phyloP scores from a whole-genome alignment of 2,329 filamentous ascomycete species.

The Gaeumannomyces sp. region DNA sequence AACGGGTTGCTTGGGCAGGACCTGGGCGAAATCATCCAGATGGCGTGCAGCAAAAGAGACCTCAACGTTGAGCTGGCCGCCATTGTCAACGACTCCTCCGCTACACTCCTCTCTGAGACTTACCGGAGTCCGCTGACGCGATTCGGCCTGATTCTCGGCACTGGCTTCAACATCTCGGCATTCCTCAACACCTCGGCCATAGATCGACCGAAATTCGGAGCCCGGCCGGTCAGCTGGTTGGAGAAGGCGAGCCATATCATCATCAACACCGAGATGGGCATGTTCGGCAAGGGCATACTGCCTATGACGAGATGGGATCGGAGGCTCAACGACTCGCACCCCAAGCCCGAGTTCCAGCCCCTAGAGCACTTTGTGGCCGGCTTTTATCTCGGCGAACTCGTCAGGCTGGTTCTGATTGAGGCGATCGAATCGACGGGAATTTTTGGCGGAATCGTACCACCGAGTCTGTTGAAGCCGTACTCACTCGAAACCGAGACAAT shows the following conservation, averaged over 20 bases:
- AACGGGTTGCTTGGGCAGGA: conserved; percentile 53
- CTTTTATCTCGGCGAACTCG: conserved; percentile 61
- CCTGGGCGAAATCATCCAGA: conserved; percentile 51
- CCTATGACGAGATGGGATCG: conserved; percentile 57
- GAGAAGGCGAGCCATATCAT: conserved; percentile 55
- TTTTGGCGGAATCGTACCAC: conserved; percentile 50
- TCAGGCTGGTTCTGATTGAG: conserved; percentile 51
- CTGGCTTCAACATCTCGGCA: conserved; percentile 60
- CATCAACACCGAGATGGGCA: conserved; percentile 61
- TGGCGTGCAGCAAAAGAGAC: conserved; percentile 43
- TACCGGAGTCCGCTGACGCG: conserved; percentile 53
- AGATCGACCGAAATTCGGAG: conserved; percentile 49
- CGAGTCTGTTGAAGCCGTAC: conserved; percentile 46
- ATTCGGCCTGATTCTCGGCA: conserved; percentile 61
- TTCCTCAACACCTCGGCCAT: conserved; percentile 55
- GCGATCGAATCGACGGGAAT: conserved; percentile 48
- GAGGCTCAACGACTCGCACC: conserved; percentile 44
- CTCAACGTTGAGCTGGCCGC: conserved; percentile 51
- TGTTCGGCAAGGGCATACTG: conserved; percentile 56
- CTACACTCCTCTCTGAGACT: conserved; percentile 59
- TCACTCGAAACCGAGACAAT: conserved; percentile 56
- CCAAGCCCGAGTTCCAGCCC: conserved; percentile 54
- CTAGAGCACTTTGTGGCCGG: conserved; percentile 58
- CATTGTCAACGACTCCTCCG: conserved; percentile 62
- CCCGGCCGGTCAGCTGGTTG: conserved; percentile 49